Evolutionary conservation across 2,329 filamentous ascomycete species (phyloP), one percentile per base, ranked within the genome.

Genomic region (Aspergillus pseudoviridinutans): DNA sequence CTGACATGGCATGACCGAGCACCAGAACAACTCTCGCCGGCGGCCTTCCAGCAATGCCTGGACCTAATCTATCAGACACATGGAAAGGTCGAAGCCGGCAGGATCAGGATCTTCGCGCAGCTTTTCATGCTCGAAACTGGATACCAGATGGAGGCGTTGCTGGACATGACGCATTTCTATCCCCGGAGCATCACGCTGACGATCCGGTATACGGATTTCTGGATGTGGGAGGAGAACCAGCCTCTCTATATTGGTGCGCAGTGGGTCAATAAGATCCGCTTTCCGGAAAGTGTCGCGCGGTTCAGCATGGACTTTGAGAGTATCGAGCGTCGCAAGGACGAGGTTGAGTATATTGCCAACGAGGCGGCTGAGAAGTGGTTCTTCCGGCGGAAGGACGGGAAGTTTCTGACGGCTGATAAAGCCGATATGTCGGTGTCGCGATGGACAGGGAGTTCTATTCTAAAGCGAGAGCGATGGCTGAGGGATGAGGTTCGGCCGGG

Each of bases 201-300:
- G 0, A 73, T 83, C 7, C 75, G 80, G 0, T 80, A 82, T 57
- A 73, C 79, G 2, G 80, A 82, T 58, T 82, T 79, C 71, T 81
- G 77, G 77, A 67, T 51, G 20, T 80, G 78, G 79, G 76, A 80
- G 61, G 0, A 51, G 0, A 71, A 79, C 52, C 46, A 62, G 3
- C 68, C 68, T 2, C 65, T 82, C 5, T 57, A 61, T 4, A 73
- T 81, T 28, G 62, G 69, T 0, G 69, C 67, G 1, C 8, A 6
- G 8, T 81, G 79, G 78, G 70, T 80, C n/a, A 28, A 62, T 4
- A 41, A 14, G 0, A 51, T 71, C 1, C 56, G 61, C 0, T 58
- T 80, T 28, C 68, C 74, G 0, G 3, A 58, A 0, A 74, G 71
- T 3, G 68, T 81, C 17, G 62, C 66, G 1, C 72, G 76, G 49